These are phyloP conservation scores for Rhodotorula mucilaginosa DNA, from an alignment of 1,284 basidiomycete species.

Conservation along the genomic window DNA sequence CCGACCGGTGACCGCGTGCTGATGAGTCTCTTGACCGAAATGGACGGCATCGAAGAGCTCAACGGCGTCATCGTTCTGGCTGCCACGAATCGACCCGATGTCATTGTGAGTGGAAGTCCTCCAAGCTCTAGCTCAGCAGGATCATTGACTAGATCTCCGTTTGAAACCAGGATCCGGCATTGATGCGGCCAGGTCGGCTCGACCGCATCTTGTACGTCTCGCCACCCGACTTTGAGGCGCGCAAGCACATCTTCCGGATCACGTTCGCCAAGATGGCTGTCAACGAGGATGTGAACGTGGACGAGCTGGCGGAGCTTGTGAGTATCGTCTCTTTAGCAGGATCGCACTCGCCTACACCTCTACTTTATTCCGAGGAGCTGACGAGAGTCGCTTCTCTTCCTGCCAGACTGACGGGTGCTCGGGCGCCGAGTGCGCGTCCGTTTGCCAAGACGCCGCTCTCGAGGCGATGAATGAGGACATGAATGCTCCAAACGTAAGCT, in stretches of 20 bases:
- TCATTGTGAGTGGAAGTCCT: slow-evolving; percentile 66
- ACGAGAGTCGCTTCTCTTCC: too few species aligned
- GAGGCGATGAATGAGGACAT: slow-evolving; percentile 84
- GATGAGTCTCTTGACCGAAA: slow-evolving; percentile 91
- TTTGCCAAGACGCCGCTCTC: slow-evolving; percentile 96
- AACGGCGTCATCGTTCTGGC: slow-evolving; percentile 90
- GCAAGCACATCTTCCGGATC: slow-evolving; percentile 81
- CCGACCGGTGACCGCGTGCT: slow-evolving; percentile 81
- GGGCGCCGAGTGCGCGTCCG: slow-evolving; percentile 85
- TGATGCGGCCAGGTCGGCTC: slow-evolving; percentile 92
- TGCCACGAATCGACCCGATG: slow-evolving; percentile 92
- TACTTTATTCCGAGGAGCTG: neutral
- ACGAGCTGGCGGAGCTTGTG: slow-evolving; percentile 70
- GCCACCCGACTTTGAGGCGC: slow-evolving; percentile 74
- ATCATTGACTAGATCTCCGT: neutral
- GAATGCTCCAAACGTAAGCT: slow-evolving; percentile 67
- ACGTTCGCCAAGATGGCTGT: slow-evolving; percentile 76
- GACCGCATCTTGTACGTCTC: slow-evolving; percentile 94
- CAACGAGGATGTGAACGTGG: slow-evolving; percentile 65
- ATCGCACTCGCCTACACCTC: too few species aligned
- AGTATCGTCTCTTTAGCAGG: slow-evolving; percentile 41
- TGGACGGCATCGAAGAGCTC: slow-evolving; percentile 95
- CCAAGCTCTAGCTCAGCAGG: neutral
- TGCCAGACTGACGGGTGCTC: slow-evolving; percentile 86
- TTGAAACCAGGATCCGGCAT: slow-evolving; percentile 72